Base-by-base conservation (phyloP, 2,329 filamentous ascomycete species). In the Capronia americana region DNA sequence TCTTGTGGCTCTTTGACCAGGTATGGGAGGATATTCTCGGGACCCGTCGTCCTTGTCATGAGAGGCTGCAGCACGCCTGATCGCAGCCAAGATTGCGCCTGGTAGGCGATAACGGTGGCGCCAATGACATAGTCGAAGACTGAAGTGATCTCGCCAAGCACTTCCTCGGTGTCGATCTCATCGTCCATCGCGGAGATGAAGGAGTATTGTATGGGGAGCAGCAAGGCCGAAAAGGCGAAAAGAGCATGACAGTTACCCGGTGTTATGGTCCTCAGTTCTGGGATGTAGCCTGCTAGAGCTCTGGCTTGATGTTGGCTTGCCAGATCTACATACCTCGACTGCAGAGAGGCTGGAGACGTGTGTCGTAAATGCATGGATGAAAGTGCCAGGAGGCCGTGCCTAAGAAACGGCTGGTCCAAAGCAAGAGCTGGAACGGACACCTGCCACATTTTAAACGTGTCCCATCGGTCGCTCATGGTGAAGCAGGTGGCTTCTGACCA, bases 301-400 rank as follows among this genome's bases (percentile, higher is more conserved):
- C 28, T 46, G 17, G 63, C 51, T 34, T 66, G 60, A 53, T 66
- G 56, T 34, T 59, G 54, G 17, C 32, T 75, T 70, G 6, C 78
- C 4, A 60, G 44, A 17, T 51, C 57, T 24, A 60, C 17, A 26
- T 60, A 60, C 28, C 28, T 60, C 26, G 57, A 23, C 44, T 51
- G 57, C 7, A 51, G 26, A 7, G 41, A 28, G 6, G 41, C 4
- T 8, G 57, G 28, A 23, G 57, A 32, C 17, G 57, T 60, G 26
- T 23, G 23, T 12, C 57, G 77, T 14, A 75, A 75, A 64, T 80
- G 78, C 59, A 79, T 68, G 5, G 78, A 72, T 1, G 77, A 76
- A 41, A 79, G 63, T 0, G 78, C 77, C 44, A 80, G 69, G n/a
- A 80, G 73, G 10, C 78, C 78, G 56, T 76, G 76, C 74, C 79